Conservation (phyloP, 108 stramenopile species). For the Pseudonitzschia pungens region DNA sequence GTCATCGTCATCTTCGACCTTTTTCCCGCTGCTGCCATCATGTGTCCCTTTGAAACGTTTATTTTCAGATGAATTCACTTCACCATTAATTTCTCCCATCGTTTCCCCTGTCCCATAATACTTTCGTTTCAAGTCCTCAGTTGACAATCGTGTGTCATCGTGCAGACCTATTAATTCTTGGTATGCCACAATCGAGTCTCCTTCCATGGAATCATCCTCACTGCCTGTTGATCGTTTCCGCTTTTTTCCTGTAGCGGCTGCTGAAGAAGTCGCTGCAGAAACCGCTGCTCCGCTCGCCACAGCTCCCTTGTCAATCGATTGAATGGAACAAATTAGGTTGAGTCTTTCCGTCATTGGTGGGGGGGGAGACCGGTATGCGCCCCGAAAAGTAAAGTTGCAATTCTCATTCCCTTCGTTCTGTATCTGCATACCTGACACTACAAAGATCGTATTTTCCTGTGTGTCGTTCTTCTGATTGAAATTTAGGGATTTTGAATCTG, state of each 20-base stretch:
- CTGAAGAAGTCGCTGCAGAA: constrained; percentile 3
- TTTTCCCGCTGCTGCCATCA: not conserved
- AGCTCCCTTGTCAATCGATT: not conserved
- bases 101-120: constrained; percentile 51
- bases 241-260: constrained; percentile 15
- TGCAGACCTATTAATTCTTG: constrained; percentile 56
- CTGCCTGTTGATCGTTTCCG: constrained; percentile 24
- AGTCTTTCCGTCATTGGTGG: not conserved
- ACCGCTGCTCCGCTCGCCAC: not conserved
- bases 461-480: not conserved
- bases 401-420: not conserved
- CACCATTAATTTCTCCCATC: not conserved
- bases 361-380: constrained; percentile 16
- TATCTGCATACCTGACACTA: not conserved
- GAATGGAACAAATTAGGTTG: constrained; percentile 14
- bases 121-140: constrained; percentile 51
- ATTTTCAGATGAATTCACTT: not conserved
- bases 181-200: constrained; percentile 41
- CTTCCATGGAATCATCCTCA: constrained; percentile 36
- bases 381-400: constrained; percentile 20
- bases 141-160: constrained; percentile 59
- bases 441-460: not conserved
- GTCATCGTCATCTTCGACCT: constrained; percentile 26
- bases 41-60: constrained; percentile 11
- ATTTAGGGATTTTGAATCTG: not conserved